Base-by-base conservation (phyloP, 306 rosid species). In the Ziziphus jujuba region DNA sequence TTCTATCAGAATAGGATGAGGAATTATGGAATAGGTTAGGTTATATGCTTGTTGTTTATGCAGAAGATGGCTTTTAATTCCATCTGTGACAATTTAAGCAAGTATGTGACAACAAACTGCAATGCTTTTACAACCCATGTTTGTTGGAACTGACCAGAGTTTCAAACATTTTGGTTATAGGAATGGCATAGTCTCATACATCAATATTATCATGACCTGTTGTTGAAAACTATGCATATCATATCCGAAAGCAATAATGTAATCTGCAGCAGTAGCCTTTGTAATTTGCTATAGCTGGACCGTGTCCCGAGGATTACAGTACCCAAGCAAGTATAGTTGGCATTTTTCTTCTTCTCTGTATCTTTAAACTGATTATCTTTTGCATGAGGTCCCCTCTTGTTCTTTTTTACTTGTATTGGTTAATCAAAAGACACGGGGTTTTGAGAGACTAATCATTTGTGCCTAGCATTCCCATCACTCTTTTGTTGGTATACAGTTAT, bases 251-350 rank as follows among this genome's bases (percentile, higher is more conserved):
- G 21, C 69, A 63, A 59, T 34, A 24, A 48, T 23, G 2, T 16
- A 3, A 33, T 35, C n/a, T 19, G 67, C 56, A 47, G 36, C 16
- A 11, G 44, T 43, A 59, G 58, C 34, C 21, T 59, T n/a, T 74
- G 67, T 31, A 52, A 54, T 54, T 31, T 33, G 62, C 65, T 51
- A 3, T 12, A 21, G 43, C 60, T 38, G 70, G 75, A 52, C 75
- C 66, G 10, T 10, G 47, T 60, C 61, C 74, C 67, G 25, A 56
- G 81, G 47, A 62, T 56, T 57, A 28, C 56, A 52, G 34, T 31
- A 58, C 43, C 59, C 63, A 9, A 54, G 67, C 63, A 9, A 54
- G 67, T 49, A 63, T 35, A 36, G 23, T 38, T 13, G 22, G 24
- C 20, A 7, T 17, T 59, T 20, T 15, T 25, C 2, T 54, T 63